phyloP scores from a whole-genome alignment of 306 rosid genomes.

The Ormosia semicastrata region DNA sequence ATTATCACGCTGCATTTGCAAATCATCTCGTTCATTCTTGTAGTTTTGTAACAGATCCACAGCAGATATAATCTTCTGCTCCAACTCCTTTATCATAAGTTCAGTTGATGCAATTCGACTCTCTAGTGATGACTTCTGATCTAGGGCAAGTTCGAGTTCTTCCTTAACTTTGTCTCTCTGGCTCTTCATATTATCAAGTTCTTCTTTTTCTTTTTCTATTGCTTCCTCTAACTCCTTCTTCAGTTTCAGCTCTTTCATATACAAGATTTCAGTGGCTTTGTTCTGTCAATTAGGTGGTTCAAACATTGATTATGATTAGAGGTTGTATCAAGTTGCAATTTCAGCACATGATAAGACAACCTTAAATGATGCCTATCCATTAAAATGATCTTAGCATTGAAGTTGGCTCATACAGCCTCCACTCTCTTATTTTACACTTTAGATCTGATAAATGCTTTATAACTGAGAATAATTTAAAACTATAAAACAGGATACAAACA shows the following conservation, averaged over 20 bases:
- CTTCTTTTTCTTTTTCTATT: conserved; percentile 45
- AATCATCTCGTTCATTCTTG: conserved; percentile 57
- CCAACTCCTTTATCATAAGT: conserved; percentile 44
- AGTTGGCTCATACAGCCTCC: not conserved
- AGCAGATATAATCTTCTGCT: conserved; percentile 51
- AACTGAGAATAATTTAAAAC: not conserved
- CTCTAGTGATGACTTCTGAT: conserved; percentile 53
- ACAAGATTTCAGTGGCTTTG: conserved; percentile 45
- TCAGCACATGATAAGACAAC: not conserved
- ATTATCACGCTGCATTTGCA: conserved; percentile 58
- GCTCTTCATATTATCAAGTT: conserved; percentile 47
- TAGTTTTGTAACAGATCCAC: conserved; percentile 47
- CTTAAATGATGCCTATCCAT: not conserved
- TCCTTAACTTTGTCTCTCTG: conserved; percentile 43
- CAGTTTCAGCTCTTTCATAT: conserved; percentile 52
- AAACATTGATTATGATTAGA: not conserved
- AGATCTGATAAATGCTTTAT: not conserved
- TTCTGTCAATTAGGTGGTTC: conserved; percentile 47
- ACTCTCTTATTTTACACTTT: not conserved
- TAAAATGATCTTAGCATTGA: not conserved
- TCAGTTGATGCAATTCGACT: conserved; percentile 55
- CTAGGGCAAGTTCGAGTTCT: conserved; percentile 50
- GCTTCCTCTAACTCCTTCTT: conserved; percentile 69
- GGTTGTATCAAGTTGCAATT: conserved; percentile 1
- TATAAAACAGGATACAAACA: not conserved